Percentiles rank a stretch among this genome's conserved stretches.
These are phyloP conservation scores for Obba rivulosa DNA, from an alignment of 768 basidiomycete species.

Conservation along the genomic window DNA sequence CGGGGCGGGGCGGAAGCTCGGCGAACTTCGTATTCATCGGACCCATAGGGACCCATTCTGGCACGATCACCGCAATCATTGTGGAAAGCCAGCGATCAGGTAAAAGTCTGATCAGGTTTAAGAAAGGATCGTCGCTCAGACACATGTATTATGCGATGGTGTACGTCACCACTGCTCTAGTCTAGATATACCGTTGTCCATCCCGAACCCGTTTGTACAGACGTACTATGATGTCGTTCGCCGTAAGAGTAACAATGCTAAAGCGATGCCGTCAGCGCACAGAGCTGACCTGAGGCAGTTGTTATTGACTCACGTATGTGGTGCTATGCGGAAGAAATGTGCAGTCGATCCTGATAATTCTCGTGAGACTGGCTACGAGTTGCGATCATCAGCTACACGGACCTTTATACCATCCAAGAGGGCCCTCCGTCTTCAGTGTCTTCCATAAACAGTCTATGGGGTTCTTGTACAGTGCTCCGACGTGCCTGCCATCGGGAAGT, in stretches of 20 bases:
- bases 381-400: neutral
- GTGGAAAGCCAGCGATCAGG: too few species aligned
- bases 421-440: conserved; percentile 85
- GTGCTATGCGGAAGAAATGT: conserved; percentile 88
- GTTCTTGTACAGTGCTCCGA: conserved; percentile 80
- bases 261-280: neutral
- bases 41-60: too few species aligned
- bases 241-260: conserved; percentile 87
- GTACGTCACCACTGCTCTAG: too few species aligned
- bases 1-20: too few species aligned
- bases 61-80: too few species aligned
- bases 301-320: conserved; percentile 66
- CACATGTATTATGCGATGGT: too few species aligned
- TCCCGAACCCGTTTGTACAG: conserved; percentile 45
- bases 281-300: conserved; percentile 1
- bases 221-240: conserved; percentile 73
- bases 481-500: conserved; percentile 63
- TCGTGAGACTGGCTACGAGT: neutral
- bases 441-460: conserved; percentile 97
- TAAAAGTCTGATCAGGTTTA: too few species aligned
- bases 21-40: too few species aligned
- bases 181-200: neutral
- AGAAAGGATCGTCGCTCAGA: too few species aligned
- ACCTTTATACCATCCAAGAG: conserved; percentile 97
- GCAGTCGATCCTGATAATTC: conserved; percentile 74